Evolutionary conservation across 2,329 filamentous ascomycete genomes (phyloP).

Genomic region (Pseudocercospora vitis): DNA sequence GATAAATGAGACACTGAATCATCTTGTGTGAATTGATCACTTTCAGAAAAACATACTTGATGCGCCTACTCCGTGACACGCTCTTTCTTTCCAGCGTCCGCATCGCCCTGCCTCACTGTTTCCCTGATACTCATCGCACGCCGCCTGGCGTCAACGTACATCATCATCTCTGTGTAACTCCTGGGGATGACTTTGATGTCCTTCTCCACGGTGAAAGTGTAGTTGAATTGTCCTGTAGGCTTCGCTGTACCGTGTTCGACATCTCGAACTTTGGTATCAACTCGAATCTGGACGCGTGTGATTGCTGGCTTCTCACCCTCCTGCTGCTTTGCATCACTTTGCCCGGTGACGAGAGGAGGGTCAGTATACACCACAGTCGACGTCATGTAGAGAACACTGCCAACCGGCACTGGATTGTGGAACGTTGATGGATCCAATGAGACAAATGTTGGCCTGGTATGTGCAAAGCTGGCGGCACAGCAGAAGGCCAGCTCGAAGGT

Average conservation of each 20-base stretch:
- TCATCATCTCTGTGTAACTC: slow-evolving; percentile 64
- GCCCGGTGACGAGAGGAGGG: slow-evolving; percentile 50
- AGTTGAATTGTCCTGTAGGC: slow-evolving; percentile 73
- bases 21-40: too few species aligned
- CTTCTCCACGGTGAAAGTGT: slow-evolving; percentile 67
- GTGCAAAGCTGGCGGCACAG: slow-evolving; percentile 69
- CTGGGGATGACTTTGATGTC: slow-evolving; percentile 66
- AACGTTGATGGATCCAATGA: slow-evolving; percentile 73
- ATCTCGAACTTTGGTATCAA: slow-evolving; percentile 70
- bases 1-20: too few species aligned
- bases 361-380: slow-evolving; percentile 72
- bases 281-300: slow-evolving; percentile 67
- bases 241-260: slow-evolving; percentile 68
- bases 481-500: slow-evolving; percentile 77
- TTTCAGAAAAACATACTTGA: too few species aligned
- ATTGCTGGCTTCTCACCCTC: slow-evolving; percentile 40
- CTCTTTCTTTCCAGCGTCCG: slow-evolving; percentile 32
- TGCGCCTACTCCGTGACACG: slow-evolving; percentile 37
- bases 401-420: slow-evolving; percentile 72
- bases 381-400: slow-evolving; percentile 71
- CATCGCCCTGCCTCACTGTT: slow-evolving; percentile 38
- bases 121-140: slow-evolving; percentile 55
- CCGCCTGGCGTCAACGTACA: slow-evolving; percentile 62
- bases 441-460: slow-evolving; percentile 68
- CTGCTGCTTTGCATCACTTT: slow-evolving; percentile 36